phyloP scores from a whole-genome alignment of 305 asterid species.

The Solanum hybrid region DNA sequence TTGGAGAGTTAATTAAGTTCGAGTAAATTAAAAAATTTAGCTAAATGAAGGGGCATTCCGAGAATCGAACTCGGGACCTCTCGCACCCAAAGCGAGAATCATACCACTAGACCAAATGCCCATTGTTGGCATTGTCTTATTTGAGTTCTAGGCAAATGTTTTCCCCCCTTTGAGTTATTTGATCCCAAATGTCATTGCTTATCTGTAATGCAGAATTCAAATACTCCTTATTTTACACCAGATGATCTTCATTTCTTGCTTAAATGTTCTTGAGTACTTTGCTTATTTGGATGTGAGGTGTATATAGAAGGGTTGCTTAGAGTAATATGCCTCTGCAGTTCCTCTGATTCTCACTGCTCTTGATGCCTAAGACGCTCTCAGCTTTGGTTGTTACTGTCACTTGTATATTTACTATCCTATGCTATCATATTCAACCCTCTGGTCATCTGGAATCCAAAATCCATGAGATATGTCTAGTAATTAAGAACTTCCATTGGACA shows the following conservation, averaged over 20 bases:
- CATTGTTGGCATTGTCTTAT: background rate
- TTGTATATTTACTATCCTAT: background rate
- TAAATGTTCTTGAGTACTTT: background rate
- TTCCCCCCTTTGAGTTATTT: background rate
- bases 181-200: background rate
- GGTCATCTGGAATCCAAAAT: background rate
- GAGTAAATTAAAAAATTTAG: background rate
- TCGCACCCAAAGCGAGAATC: conserved; percentile 98
- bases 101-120: conserved; percentile 39
- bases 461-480: background rate
- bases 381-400: background rate
- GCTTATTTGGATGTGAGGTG: background rate
- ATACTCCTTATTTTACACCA: background rate
- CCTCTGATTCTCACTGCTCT: background rate
- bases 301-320: background rate
- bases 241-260: background rate
- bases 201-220: background rate
- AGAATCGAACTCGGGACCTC: conserved; percentile 98
- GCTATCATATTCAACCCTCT: background rate
- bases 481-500: background rate
- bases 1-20: background rate
- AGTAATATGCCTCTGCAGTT: background rate
- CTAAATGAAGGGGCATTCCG: conserved; percentile 49
- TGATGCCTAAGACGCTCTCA: background rate
- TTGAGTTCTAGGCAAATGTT: background rate